phyloP scores from a whole-genome alignment of 2,329 filamentous ascomycete species.

The Penicillium sp. region DNA sequence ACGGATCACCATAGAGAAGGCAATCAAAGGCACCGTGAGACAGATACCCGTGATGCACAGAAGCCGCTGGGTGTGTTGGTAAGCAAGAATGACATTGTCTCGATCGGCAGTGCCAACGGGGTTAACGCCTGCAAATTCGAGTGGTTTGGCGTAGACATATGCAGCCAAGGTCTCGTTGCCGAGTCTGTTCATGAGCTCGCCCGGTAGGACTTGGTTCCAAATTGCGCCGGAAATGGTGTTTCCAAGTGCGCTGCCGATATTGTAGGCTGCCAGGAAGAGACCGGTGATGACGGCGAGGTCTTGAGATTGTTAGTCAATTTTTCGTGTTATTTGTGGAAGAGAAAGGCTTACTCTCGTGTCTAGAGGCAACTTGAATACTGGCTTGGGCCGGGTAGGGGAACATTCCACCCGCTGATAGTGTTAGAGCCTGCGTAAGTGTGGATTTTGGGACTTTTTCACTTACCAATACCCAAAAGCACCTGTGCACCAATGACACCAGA shows the following conservation, averaged over 20 bases:
- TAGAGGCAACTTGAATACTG: slow-evolving; percentile 53
- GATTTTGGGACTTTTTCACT: not conserved
- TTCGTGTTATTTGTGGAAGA: not conserved
- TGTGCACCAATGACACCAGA: slow-evolving; percentile 64
- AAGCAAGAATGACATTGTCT: slow-evolving; percentile 46
- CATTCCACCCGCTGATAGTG: slow-evolving; percentile 54
- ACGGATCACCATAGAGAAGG: slow-evolving; percentile 48
- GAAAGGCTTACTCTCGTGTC: slow-evolving; percentile 47
- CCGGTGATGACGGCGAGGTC: slow-evolving; percentile 66
- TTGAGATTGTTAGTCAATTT: slow-evolving; percentile 3
- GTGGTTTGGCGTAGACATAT: slow-evolving; percentile 45
- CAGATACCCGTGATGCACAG: slow-evolving; percentile 55
- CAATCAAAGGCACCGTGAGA: slow-evolving; percentile 48
- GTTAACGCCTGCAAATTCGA: slow-evolving; percentile 38
- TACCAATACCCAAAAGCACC: slow-evolving; percentile 60
- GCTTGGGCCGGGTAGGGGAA: slow-evolving; percentile 58
- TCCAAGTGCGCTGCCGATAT: slow-evolving; percentile 62
- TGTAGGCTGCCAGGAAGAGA: slow-evolving; percentile 64
- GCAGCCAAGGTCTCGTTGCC: slow-evolving; percentile 44
- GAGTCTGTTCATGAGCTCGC: slow-evolving; percentile 42
- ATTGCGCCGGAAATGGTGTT: slow-evolving; percentile 63
- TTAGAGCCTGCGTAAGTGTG: not conserved
- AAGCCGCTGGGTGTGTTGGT: slow-evolving; percentile 49
- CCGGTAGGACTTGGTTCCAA: slow-evolving; percentile 61
- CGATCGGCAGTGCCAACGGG: slow-evolving; percentile 49